Conservation (phyloP, 805 yeast genomes). For the Saturnispora saitoi region DNA sequence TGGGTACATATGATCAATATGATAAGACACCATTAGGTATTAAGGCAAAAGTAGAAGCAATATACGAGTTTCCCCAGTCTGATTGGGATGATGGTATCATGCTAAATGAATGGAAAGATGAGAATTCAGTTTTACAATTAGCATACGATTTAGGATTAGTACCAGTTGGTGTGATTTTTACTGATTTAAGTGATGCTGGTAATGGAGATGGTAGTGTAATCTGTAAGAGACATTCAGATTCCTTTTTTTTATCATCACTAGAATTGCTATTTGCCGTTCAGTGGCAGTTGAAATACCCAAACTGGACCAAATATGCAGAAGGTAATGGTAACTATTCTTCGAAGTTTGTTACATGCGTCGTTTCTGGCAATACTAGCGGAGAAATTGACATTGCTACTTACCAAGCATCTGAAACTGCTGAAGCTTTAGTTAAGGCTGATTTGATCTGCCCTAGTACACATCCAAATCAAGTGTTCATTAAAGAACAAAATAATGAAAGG, state of each 20-base stretch:
- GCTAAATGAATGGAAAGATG: constrained; percentile 46
- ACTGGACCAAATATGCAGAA: constrained; percentile 52
- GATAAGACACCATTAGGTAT: constrained; percentile 86
- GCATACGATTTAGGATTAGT: constrained; percentile 53
- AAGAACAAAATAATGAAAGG: constrained; percentile 59
- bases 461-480: constrained; percentile 78
- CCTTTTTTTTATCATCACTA: constrained; percentile 81
- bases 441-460: constrained; percentile 81
- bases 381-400: constrained; percentile 88
- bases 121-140: constrained; percentile 41
- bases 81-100: constrained; percentile 83
- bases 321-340: constrained; percentile 64
- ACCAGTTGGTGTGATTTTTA: constrained; percentile 77
- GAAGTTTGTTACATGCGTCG: constrained; percentile 86
- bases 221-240: constrained; percentile 86
- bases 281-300: constrained; percentile 61
- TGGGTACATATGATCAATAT: constrained; percentile 73
- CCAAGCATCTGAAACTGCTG: constrained; percentile 83
- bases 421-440: constrained; percentile 80
- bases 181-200: constrained; percentile 86
- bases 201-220: constrained; percentile 80
- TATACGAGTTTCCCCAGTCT: constrained; percentile 85
- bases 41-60: constrained; percentile 88
- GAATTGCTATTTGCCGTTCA: constrained; percentile 80
- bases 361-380: constrained; percentile 80